Conservation (phyloP, 352 stramenopile genomes). For the Peronosclerospora sorghi region DNA sequence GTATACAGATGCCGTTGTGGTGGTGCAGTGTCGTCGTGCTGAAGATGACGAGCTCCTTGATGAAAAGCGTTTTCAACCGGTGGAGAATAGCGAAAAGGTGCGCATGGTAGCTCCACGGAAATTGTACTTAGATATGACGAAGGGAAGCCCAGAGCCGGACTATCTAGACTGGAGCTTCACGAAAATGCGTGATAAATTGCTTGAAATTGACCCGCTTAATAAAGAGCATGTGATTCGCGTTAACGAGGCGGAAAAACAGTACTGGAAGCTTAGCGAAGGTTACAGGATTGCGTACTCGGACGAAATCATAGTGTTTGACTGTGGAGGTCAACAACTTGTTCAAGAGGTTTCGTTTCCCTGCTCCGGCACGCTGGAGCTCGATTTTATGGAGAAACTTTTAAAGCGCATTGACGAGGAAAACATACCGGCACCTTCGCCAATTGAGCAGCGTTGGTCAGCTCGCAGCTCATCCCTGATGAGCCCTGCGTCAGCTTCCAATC, state of each 20-base stretch:
- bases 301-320: constrained; percentile 98
- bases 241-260: constrained; percentile 92
- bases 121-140: constrained; percentile 65
- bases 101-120: constrained; percentile 66
- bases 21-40: constrained; percentile 84
- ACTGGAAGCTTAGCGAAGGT: constrained; percentile 91
- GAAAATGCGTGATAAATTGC: constrained; percentile 73
- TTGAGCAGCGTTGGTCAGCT: constrained; percentile 97
- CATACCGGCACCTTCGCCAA: constrained; percentile 92
- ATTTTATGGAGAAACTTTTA: constrained; percentile 91
- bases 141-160: constrained; percentile 41
- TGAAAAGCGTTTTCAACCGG: constrained; percentile 31
- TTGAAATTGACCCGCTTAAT: constrained; percentile 82
- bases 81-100: constrained; percentile 39
- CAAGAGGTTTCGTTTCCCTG: constrained; percentile 94
- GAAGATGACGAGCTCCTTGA: constrained; percentile 31
- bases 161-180: constrained; percentile 77
- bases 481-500: constrained; percentile 76
- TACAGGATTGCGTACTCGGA: constrained; percentile 87
- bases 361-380: constrained; percentile 70
- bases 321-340: constrained; percentile 96
- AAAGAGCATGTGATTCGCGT: constrained; percentile 88
- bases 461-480: constrained; percentile 88
- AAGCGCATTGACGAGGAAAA: constrained; percentile 85
- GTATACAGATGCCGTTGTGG: constrained; percentile 91